A percentile compares a stretch with the other conserved stretches of the same genome.
phyloP scores from a whole-genome alignment of 306 rosid species.

The Dicorynia guianensis region DNA sequence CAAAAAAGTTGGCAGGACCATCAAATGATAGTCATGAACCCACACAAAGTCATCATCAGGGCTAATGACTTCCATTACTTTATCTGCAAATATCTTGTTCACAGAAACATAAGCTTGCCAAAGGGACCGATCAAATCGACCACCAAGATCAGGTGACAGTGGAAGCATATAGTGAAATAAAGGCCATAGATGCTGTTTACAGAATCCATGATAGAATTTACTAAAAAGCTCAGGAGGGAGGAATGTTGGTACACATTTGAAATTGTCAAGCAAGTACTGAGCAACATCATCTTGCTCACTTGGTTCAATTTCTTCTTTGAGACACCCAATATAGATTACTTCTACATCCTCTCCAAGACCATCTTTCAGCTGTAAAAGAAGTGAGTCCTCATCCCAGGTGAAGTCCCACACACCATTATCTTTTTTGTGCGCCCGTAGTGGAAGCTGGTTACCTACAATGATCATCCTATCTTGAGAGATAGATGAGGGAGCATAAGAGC shows the following conservation, averaged over 20 bases:
- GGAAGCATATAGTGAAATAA: slow-evolving; percentile 75
- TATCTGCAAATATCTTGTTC: slow-evolving; percentile 75
- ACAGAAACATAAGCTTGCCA: slow-evolving; percentile 74
- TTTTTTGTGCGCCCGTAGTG: slow-evolving; percentile 44
- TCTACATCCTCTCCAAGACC: slow-evolving; percentile 68
- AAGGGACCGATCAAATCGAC: slow-evolving; percentile 59
- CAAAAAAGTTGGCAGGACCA: slow-evolving; percentile 72
- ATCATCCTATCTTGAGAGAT: slow-evolving; percentile 63
- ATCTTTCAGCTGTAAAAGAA: slow-evolving; percentile 70
- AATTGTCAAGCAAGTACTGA: slow-evolving; percentile 56
- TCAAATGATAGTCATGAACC: slow-evolving; percentile 75
- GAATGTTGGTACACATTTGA: slow-evolving; percentile 68
- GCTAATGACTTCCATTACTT: slow-evolving; percentile 66
- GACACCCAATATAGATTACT: slow-evolving; percentile 65
- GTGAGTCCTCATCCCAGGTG: slow-evolving; percentile 72
- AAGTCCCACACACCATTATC: slow-evolving; percentile 55
- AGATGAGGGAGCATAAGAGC: slow-evolving; percentile 66
- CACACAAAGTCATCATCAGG: slow-evolving; percentile 32
- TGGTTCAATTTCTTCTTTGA: slow-evolving; percentile 55
- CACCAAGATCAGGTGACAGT: slow-evolving; percentile 64
- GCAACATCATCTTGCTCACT: slow-evolving; percentile 68
- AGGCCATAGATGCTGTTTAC: slow-evolving; percentile 72
- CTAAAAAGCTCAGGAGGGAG: slow-evolving; percentile 58
- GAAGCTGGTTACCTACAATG: slow-evolving; percentile 74
- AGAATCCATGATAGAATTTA: slow-evolving; percentile 71